Evolutionary conservation across 768 basidiomycete species (phyloP).

Genomic region (Lactarius hengduanensis): DNA sequence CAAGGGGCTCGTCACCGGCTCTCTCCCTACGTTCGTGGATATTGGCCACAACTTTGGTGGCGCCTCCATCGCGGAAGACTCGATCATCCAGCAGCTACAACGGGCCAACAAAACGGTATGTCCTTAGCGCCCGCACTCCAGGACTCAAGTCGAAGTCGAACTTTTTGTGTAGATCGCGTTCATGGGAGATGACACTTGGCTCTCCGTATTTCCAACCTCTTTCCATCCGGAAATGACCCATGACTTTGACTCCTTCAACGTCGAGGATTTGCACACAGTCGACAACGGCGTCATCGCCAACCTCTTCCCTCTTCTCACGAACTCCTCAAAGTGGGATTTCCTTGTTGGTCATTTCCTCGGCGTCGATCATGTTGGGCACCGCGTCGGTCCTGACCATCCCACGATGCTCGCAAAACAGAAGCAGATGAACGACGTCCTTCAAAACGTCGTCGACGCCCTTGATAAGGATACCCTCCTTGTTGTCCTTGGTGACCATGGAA

Average conservation of each 20-base stretch:
- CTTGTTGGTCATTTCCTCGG: conserved; percentile 92
- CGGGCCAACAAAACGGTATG: conserved; percentile 59
- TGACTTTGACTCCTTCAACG: conserved; percentile 96
- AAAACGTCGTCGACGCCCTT: conserved; percentile 65
- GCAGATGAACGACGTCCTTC: conserved; percentile 85
- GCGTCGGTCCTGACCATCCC: conserved; percentile 86
- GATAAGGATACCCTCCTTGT: conserved; percentile 91
- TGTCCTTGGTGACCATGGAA: conserved; percentile 94
- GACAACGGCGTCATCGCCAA: conserved; percentile 87
- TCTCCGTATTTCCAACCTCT: conserved; percentile 75
- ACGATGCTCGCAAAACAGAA: conserved; percentile 81
- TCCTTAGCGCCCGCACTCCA: conserved; percentile 15
- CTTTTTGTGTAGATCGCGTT: conserved; percentile 61
- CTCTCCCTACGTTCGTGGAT: conserved; percentile 93
- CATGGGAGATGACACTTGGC: conserved; percentile 98
- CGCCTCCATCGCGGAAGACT: conserved; percentile 84
- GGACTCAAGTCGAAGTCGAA: conserved; percentile 9
- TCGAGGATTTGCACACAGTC: conserved; percentile 95
- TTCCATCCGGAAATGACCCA: conserved; percentile 73
- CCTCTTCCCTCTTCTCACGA: conserved; percentile 73
- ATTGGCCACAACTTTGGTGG: conserved; percentile 92
- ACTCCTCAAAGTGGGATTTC: conserved; percentile 67
- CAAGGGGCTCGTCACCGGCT: conserved; percentile 93
- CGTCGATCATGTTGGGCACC: conserved; percentile 94
- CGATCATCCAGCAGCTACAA: conserved; percentile 71